Evolutionary conservation across 306 rosid genomes (phyloP), one percentile per base, ranked within the genome.

Genomic region (Lathyrus aphaca): DNA sequence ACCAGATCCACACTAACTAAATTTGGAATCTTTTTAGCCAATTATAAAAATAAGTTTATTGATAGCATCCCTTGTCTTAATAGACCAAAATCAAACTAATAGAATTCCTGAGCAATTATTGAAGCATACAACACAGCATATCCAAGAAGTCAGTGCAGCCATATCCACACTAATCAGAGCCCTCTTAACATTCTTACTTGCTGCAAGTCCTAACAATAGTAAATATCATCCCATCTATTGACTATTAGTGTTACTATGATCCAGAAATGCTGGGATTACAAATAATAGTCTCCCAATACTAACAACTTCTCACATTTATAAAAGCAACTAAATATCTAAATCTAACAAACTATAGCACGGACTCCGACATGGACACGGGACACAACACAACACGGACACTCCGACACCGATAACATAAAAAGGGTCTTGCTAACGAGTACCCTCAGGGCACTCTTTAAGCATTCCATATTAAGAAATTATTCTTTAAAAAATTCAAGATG

Each of bases 281-380:
- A 54, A 74, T 57, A 66, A 25, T 25, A 25, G 49, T 10, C 51
- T 25, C 29, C 39, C 46, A 48, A 16, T 35, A 23, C 29, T 72
- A 56, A 67, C 16, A 75, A 44, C 40, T 39, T 25, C 25, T 43
- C 64, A 61, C 54, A 62, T 44, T 69, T 69, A 68, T 63, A 61
- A 55, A 66, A 62, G 60, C 68, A 74, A 49, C 43, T 2, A 43
- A 60, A 64, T 23, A 74, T 42, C 43, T 2, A 43, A 60, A 64
- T 23, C 71, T 21, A 57, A 44, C n/a, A 61, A 66, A 12, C 54
- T 35, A 35, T 35, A 35, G 39, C 39, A 7, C 37, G 10, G 10
- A 35, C 39, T 35, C 39, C 10, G 10, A 30, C 39, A 35, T 35
- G 39, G 10, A 35, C 39, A 35, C 0, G 39, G 10, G 39, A 35